A percentile compares a stretch with the other conserved stretches of the same genome.
phyloP scores from a whole-genome alignment of 208 protist genomes.

The Leishmania tarentolae region DNA sequence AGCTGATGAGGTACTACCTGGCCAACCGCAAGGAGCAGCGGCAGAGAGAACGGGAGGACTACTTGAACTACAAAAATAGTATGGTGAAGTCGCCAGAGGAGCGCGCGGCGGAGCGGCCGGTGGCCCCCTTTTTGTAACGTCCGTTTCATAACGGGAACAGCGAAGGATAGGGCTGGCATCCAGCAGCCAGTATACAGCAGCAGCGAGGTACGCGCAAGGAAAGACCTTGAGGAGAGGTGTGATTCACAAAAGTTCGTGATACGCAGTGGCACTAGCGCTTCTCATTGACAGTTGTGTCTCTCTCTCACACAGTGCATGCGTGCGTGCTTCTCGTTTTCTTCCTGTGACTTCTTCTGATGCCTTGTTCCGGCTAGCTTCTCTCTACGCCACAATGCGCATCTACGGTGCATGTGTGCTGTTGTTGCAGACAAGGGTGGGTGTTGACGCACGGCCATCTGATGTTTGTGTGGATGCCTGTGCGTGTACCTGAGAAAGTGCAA shows the following conservation, averaged over 20 bases:
- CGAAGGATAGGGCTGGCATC: too few species aligned
- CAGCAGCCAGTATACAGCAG: too few species aligned
- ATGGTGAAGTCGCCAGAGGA: slow-evolving; percentile 84
- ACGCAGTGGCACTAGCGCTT: neutral
- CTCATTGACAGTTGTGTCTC: neutral
- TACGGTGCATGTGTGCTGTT: neutral
- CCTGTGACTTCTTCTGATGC: neutral
- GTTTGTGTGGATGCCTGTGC: neutral
- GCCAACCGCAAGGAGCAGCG: slow-evolving; percentile 80
- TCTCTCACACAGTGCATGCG: neutral
- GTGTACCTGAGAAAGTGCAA: neutral
- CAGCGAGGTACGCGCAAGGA: neutral
- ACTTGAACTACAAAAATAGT: slow-evolving; percentile 89
- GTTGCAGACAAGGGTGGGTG: neutral
- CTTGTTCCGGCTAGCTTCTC: neutral
- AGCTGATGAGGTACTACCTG: slow-evolving; percentile 90
- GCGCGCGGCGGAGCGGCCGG: slow-evolving; percentile 69
- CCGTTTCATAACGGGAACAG: too few species aligned
- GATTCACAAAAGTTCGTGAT: neutral
- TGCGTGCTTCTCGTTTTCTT: neutral
- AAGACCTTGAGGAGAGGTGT: neutral
- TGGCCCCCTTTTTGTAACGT: slow-evolving; percentile 75
- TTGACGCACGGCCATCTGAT: neutral
- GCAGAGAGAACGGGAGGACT: slow-evolving; percentile 64
- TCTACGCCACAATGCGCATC: neutral